Conservation (phyloP, 2,329 filamentous ascomycete species). For the Trichocomaceae sp. region DNA sequence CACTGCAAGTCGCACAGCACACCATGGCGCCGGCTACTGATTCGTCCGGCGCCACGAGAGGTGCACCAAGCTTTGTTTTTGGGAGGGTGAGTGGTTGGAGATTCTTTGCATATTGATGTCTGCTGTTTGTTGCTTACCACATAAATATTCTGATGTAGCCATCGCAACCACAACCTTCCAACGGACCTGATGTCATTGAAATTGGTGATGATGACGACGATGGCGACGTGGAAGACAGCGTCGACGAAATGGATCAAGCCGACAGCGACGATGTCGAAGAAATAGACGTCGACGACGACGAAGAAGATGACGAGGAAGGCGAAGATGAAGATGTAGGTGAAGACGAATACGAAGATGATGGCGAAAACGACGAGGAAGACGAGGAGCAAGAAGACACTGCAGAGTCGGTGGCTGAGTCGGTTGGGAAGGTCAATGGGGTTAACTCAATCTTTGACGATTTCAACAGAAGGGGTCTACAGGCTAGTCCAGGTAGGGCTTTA, state of each 20-base stretch:
- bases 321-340: slow-evolving; percentile 23
- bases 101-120: slow-evolving; percentile 1
- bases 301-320: slow-evolving; percentile 16
- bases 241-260: slow-evolving; percentile 16
- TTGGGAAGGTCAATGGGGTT: slow-evolving; percentile 22
- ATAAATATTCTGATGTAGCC: slow-evolving; percentile 15
- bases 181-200: slow-evolving; percentile 33
- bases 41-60: slow-evolving; percentile 23
- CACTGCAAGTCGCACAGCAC: not conserved
- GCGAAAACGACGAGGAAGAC: slow-evolving; percentile 21
- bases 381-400: slow-evolving; percentile 22
- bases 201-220: slow-evolving; percentile 31
- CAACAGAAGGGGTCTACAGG: slow-evolving; percentile 4
- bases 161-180: slow-evolving; percentile 16
- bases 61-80: slow-evolving; percentile 20
- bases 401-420: slow-evolving; percentile 24
- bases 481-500: slow-evolving; percentile 10
- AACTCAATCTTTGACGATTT: slow-evolving; percentile 17
- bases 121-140: slow-evolving; percentile 13
- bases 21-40: slow-evolving; percentile 37
- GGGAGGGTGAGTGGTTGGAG: slow-evolving; percentile 24
- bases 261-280: slow-evolving; percentile 35
- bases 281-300: slow-evolving; percentile 11
- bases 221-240: slow-evolving; percentile 19
- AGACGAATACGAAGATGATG: slow-evolving; percentile 21